phyloP scores from a whole-genome alignment of 1,284 basidiomycete species.

The Lentinula novae-zelandiae region DNA sequence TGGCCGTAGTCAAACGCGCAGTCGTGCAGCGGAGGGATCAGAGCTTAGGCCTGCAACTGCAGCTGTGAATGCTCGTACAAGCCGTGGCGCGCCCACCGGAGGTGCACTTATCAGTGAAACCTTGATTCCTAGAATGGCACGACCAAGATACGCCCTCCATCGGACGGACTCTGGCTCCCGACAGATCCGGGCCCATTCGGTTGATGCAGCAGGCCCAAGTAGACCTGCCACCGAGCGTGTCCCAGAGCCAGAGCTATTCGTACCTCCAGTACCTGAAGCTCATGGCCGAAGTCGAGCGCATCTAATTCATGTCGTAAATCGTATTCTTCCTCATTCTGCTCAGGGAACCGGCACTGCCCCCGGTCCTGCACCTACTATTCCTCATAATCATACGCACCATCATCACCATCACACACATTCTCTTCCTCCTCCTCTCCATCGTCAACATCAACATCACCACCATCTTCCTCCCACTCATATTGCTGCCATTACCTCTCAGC shows the following conservation, averaged over 20 bases:
- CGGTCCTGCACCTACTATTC: neutral
- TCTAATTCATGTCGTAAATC: neutral
- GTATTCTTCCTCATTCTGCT: neutral
- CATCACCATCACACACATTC: neutral
- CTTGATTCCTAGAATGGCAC: neutral
- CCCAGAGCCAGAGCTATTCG: neutral
- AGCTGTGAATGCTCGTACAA: neutral
- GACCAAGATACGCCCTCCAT: neutral
- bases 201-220: neutral
- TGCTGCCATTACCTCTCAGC: neutral
- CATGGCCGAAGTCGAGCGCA: neutral
- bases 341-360: neutral
- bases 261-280: neutral
- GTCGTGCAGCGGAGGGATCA: neutral
- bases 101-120: neutral
- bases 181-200: neutral
- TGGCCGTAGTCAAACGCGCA: neutral
- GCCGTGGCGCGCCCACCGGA: neutral
- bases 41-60: neutral
- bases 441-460: neutral
- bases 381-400: neutral
- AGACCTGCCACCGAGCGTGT: neutral
- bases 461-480: neutral
- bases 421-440: neutral
- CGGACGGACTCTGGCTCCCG: conserved; percentile 1